Conservation (phyloP, 805 yeast genomes). For the Candida silvatica region DNA sequence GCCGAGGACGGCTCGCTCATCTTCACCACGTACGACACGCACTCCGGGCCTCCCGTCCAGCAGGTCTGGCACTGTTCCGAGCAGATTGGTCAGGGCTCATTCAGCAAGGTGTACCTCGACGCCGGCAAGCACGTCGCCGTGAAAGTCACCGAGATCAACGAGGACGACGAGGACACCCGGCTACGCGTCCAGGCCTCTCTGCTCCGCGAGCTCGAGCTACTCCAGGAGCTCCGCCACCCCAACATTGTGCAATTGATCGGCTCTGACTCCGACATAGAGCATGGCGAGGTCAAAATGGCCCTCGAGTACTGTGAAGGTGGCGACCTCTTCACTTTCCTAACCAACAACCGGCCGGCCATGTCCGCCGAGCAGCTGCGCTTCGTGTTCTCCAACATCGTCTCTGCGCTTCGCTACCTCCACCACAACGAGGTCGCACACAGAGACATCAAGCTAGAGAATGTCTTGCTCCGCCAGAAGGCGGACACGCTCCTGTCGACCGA, state of each 20-base stretch:
- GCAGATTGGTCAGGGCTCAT: slow-evolving; percentile 59
- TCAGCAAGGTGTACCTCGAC: slow-evolving; percentile 55
- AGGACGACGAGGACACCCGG: slow-evolving; percentile 26
- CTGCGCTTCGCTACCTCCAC: slow-evolving; percentile 71
- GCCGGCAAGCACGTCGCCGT: slow-evolving; percentile 46
- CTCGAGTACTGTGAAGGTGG: slow-evolving; percentile 81
- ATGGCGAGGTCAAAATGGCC: slow-evolving; percentile 34
- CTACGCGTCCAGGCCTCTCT: slow-evolving; percentile 53
- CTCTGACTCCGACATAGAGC: slow-evolving; percentile 26
- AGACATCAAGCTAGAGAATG: slow-evolving; percentile 85
- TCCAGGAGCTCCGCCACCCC: slow-evolving; percentile 54
- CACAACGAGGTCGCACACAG: slow-evolving; percentile 67
- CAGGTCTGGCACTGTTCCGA: slow-evolving; percentile 7
- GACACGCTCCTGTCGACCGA: slow-evolving; percentile 20
- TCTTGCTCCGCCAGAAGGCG: slow-evolving; percentile 35
- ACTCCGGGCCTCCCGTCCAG: not conserved
- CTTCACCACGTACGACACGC: not conserved
- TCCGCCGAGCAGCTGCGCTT: slow-evolving; percentile 44
- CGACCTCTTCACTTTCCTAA: slow-evolving; percentile 62
- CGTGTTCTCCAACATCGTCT: slow-evolving; percentile 60
- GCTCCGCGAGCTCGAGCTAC: slow-evolving; percentile 65
- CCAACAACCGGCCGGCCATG: slow-evolving; percentile 32
- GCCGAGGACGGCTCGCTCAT: not conserved
- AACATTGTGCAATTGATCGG: slow-evolving; percentile 59
- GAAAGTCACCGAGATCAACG: slow-evolving; percentile 42